Conservation (phyloP, 2,329 filamentous ascomycete genomes). For the Xylaria digitata region DNA sequence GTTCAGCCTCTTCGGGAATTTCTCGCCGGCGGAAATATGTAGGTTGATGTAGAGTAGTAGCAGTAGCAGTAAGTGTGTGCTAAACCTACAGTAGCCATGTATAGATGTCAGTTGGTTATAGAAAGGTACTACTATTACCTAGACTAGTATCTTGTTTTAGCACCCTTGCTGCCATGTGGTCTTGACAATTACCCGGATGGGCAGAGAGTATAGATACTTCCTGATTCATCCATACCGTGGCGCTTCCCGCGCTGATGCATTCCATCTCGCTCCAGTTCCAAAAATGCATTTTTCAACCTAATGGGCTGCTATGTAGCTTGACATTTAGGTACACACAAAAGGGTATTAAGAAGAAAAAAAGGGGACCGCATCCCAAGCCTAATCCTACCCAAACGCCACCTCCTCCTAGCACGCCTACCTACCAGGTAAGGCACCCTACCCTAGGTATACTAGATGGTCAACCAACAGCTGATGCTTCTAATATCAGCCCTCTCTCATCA, state of each 20-base stretch:
- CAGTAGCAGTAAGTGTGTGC: not conserved
- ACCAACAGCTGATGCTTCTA: slow-evolving; percentile 1
- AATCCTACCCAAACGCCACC: slow-evolving; percentile 16
- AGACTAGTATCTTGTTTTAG: not conserved
- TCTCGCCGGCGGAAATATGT: slow-evolving; percentile 21
- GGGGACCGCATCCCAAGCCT: not conserved
- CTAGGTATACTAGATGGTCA: not conserved
- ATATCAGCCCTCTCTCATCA: slow-evolving; percentile 7
- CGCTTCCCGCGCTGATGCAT: slow-evolving; percentile 30
- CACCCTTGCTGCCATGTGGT: slow-evolving; percentile 50
- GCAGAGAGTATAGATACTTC: slow-evolving; percentile 21
- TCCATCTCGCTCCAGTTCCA: slow-evolving; percentile 14
- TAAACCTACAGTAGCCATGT: no score
- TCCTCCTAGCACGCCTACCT: not conserved
- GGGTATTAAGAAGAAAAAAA: not conserved
- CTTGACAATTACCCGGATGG: slow-evolving; percentile 36
- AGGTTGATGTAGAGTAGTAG: not conserved
- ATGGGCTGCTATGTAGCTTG: not conserved
- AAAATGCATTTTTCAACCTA: slow-evolving; percentile 5
- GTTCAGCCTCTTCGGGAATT: slow-evolving; percentile 44
- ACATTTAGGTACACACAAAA: slow-evolving; percentile 10
- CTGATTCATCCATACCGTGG: slow-evolving; percentile 19
- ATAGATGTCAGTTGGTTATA: slow-evolving; percentile 5
- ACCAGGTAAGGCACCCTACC: not conserved
- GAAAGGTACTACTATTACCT: not conserved